Evolutionary conservation across 2,329 filamentous ascomycete genomes (phyloP).

Genomic region (Fusarium equiseti): DNA sequence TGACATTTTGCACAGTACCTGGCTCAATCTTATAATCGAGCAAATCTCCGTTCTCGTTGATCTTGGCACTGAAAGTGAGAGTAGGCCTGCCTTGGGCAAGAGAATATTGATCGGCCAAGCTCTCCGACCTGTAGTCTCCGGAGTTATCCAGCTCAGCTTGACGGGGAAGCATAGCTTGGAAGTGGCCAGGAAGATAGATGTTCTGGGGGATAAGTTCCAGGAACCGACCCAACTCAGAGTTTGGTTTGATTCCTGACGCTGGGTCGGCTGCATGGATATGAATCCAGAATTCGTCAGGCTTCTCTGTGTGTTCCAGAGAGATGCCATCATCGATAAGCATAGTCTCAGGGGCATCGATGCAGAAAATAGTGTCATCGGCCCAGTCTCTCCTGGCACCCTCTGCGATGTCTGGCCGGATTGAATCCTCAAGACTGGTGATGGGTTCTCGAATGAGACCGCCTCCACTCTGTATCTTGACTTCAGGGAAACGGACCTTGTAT

Average conservation of each 20-base stretch:
- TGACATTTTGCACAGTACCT: slow-evolving; percentile 65
- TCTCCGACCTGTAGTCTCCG: slow-evolving; percentile 51
- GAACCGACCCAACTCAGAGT: slow-evolving; percentile 69
- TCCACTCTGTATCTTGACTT: slow-evolving; percentile 57
- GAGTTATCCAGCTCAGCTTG: slow-evolving; percentile 49
- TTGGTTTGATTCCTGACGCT: slow-evolving; percentile 73
- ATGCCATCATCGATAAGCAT: slow-evolving; percentile 83
- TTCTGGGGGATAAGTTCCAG: slow-evolving; percentile 71
- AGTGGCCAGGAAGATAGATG: slow-evolving; percentile 70
- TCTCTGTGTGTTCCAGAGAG: slow-evolving; percentile 72
- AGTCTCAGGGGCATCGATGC: slow-evolving; percentile 76
- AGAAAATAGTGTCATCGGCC: slow-evolving; percentile 71
- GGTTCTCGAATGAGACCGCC: slow-evolving; percentile 56
- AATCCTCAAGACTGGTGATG: slow-evolving; percentile 51
- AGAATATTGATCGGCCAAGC: slow-evolving; percentile 65
- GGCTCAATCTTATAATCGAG: slow-evolving; percentile 67
- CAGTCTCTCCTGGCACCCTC: slow-evolving; percentile 68
- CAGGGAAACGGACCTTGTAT: slow-evolving; percentile 69
- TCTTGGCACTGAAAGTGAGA: slow-evolving; percentile 72
- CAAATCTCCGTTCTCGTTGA: slow-evolving; percentile 65
- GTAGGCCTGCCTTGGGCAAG: slow-evolving; percentile 64
- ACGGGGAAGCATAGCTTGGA: slow-evolving; percentile 68
- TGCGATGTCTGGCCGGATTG: slow-evolving; percentile 59
- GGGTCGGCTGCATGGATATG: slow-evolving; percentile 85
- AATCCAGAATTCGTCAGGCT: slow-evolving; percentile 73